phyloP scores from a whole-genome alignment of 148 eudicot genomes.

The Nyssa sinensis region DNA sequence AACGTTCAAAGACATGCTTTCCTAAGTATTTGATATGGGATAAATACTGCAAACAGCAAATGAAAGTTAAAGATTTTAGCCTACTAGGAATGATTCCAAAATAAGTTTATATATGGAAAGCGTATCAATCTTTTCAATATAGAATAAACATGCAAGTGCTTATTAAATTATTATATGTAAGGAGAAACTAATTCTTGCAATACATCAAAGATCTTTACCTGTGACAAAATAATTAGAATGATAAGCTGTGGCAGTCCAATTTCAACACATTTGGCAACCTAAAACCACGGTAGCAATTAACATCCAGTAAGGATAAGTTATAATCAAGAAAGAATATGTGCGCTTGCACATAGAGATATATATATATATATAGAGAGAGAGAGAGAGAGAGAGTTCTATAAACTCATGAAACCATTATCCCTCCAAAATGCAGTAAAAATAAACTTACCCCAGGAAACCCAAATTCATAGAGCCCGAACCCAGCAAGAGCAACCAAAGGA shows the following conservation, averaged over 20 bases:
- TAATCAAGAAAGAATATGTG: background rate
- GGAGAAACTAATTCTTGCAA: background rate
- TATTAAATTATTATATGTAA: background rate
- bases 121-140: background rate
- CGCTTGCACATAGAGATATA: background rate
- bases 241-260: slow-evolving; percentile 95
- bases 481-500: slow-evolving; percentile 90
- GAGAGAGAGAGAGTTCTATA: background rate
- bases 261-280: slow-evolving; percentile 97
- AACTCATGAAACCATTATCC: background rate
- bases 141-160: background rate
- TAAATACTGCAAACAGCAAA: slow-evolving; percentile 58
- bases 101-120: background rate
- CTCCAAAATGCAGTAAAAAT: slow-evolving; percentile 5
- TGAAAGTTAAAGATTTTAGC: background rate
- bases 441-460: slow-evolving; percentile 94
- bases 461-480: slow-evolving; percentile 93
- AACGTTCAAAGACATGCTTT: slow-evolving; percentile 71
- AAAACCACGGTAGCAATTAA: slow-evolving; percentile 23
- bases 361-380: no score
- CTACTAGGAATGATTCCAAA: background rate
- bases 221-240: slow-evolving; percentile 70
- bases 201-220: slow-evolving; percentile 42
- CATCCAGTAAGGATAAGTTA: slow-evolving; percentile 13
- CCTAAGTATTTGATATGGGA: slow-evolving; percentile 53